A percentile compares a stretch with the other conserved stretches of the same genome.
Evolutionary conservation across 148 eudicot genomes (phyloP).

Genomic region (Rhododendron henanense): DNA sequence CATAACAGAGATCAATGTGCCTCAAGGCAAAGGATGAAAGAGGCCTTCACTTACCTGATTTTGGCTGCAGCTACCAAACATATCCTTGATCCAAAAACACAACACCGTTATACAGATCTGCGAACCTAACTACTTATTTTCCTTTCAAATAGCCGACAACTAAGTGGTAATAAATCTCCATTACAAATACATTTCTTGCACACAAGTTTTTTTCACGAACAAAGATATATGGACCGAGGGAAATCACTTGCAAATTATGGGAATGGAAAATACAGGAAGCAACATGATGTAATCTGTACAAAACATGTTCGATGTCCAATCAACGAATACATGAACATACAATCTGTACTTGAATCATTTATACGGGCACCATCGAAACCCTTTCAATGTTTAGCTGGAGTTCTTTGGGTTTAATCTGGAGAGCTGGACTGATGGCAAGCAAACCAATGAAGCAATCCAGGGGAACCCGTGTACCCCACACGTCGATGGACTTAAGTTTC

Average conservation of each 20-base stretch:
- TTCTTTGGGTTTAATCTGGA: constrained; percentile 5
- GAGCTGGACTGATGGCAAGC: constrained; percentile 58
- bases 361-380: constrained; percentile 25
- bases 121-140: neutral
- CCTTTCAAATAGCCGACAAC: neutral
- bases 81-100: neutral
- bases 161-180: neutral
- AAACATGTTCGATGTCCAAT: neutral
- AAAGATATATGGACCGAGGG: neutral
- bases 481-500: constrained; percentile 65
- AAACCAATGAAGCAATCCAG: constrained; percentile 55
- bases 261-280: neutral
- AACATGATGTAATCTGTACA: neutral
- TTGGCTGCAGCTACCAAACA: neutral
- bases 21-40: neutral
- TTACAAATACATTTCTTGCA: neutral
- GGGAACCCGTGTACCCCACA: constrained; percentile 79
- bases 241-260: neutral
- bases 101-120: neutral
- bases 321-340: neutral
- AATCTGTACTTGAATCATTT: constrained; percentile 20
- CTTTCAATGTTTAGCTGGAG: constrained; percentile 4
- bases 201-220: neutral
- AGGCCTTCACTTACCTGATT: neutral
- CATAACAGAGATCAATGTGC: neutral